These are phyloP conservation scores for Amphicarpaea edgeworthii DNA, from an alignment of 306 rosid genomes.

Conservation along the genomic window DNA sequence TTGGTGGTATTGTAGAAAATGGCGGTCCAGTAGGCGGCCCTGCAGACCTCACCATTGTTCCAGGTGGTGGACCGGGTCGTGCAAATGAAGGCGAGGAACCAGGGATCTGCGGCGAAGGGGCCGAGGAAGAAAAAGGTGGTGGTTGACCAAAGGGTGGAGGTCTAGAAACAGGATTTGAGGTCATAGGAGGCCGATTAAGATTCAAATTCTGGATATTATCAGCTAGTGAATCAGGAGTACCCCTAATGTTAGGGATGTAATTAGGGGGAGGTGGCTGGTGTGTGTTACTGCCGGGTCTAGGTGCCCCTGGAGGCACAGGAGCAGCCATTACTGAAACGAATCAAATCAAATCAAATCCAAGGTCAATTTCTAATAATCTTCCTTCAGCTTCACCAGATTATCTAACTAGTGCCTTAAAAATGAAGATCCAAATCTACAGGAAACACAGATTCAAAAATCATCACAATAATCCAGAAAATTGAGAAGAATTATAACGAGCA, in stretches of 20 bases:
- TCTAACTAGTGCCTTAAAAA: constrained; percentile 8
- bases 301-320: constrained; percentile 97
- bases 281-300: constrained; percentile 72
- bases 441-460: constrained; percentile 29
- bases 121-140: constrained; percentile 61
- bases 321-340: constrained; percentile 77
- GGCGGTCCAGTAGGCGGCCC: constrained; percentile 65
- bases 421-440: constrained; percentile 50
- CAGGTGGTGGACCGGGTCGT: constrained; percentile 82
- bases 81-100: constrained; percentile 61
- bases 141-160: constrained; percentile 80
- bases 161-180: constrained; percentile 73
- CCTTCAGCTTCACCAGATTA: constrained; percentile 10
- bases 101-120: constrained; percentile 58
- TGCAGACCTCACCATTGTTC: constrained; percentile 57
- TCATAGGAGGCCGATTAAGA: constrained; percentile 74
- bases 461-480: not conserved
- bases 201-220: constrained; percentile 76
- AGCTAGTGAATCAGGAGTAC: constrained; percentile 58
- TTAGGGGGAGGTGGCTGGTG: constrained; percentile 70
- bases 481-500: not conserved
- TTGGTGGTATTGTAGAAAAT: constrained; percentile 53
- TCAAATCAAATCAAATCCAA: constrained; percentile 52
- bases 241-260: constrained; percentile 67
- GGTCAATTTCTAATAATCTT: constrained; percentile 25